These are phyloP conservation scores for Camelina hispida DNA, from an alignment of 345 rosid species.

Conservation along the genomic window DNA sequence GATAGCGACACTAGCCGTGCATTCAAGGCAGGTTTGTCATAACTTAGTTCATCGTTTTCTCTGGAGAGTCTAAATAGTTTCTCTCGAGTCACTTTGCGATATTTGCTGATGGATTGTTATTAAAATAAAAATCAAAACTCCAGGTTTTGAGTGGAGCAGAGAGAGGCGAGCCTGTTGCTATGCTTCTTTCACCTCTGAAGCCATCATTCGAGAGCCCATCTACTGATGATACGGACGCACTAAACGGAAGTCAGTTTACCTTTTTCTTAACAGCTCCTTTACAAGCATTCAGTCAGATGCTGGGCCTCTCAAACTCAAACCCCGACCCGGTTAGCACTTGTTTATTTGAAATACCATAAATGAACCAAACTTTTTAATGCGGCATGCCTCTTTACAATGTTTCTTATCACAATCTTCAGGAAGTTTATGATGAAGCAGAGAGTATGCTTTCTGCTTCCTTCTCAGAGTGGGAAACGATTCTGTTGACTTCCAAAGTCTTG, in stretches of 20 bases:
- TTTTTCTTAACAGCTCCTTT: conserved; percentile 91
- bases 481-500: conserved; percentile 73
- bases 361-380: background rate
- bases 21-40: conserved; percentile 99
- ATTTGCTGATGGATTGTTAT: conserved; percentile 16
- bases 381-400: conserved; percentile 27
- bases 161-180: conserved; percentile 88
- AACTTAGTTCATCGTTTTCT: conserved; percentile 50
- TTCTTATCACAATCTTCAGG: conserved; percentile 50
- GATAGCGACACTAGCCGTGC: conserved; percentile 98
- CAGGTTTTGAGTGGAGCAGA: conserved; percentile 91
- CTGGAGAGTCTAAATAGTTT: conserved; percentile 30
- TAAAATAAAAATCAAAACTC: conserved; percentile 8
- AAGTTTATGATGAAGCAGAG: conserved; percentile 66
- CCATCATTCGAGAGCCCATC: conserved; percentile 58
- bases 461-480: conserved; percentile 86
- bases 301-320: conserved; percentile 59
- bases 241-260: conserved; percentile 85
- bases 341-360: background rate
- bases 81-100: conserved; percentile 21
- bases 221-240: conserved; percentile 43
- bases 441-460: conserved; percentile 72
- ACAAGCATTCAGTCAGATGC: conserved; percentile 86
- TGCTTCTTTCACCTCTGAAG: conserved; percentile 85
- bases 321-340: conserved; percentile 53